phyloP scores from a whole-genome alignment of 2,329 filamentous ascomycete genomes.

The Rachicladosporium sp. region DNA sequence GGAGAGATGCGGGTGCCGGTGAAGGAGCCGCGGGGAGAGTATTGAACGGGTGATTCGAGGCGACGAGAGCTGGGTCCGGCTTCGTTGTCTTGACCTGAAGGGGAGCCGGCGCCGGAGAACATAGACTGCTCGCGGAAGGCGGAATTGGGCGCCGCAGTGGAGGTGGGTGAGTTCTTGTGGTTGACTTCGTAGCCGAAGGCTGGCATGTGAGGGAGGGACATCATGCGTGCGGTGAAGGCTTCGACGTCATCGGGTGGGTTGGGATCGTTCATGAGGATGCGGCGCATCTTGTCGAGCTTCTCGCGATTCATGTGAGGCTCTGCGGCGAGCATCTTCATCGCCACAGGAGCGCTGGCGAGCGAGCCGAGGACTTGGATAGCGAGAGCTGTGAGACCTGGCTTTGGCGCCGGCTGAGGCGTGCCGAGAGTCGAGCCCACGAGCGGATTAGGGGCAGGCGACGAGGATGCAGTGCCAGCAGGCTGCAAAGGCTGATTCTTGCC shows the following conservation, averaged over 20 bases:
- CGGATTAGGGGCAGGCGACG: constrained; percentile 14
- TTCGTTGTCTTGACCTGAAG: background rate
- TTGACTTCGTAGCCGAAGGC: constrained; percentile 14
- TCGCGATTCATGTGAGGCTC: constrained; percentile 17
- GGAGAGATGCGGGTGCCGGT: constrained; percentile 7
- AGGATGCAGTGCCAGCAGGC: constrained; percentile 16
- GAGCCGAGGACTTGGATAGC: constrained; percentile 14
- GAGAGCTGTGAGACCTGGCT: constrained; percentile 13
- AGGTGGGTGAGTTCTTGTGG: constrained; percentile 4
- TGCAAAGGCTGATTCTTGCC: constrained; percentile 16
- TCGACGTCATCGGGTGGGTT: constrained; percentile 10
- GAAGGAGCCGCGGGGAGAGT: constrained; percentile 9
- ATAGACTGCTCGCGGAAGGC: constrained; percentile 17
- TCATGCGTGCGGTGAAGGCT: constrained; percentile 6
- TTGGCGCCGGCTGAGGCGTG: constrained; percentile 5
- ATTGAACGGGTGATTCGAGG: constrained; percentile 17
- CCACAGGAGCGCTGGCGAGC: constrained; percentile 14
- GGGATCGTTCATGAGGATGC: constrained; percentile 10
- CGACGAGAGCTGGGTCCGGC: constrained; percentile 7
- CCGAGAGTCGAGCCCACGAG: constrained; percentile 7
- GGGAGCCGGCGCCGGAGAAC: constrained; percentile 12
- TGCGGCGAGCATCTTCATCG: constrained; percentile 12
- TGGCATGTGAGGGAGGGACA: constrained; percentile 10
- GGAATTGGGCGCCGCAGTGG: constrained; percentile 7
- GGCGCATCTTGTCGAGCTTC: constrained; percentile 16